Base-by-base conservation (phyloP, 2,329 filamentous ascomycete species). In the Aschersonia sp. region DNA sequence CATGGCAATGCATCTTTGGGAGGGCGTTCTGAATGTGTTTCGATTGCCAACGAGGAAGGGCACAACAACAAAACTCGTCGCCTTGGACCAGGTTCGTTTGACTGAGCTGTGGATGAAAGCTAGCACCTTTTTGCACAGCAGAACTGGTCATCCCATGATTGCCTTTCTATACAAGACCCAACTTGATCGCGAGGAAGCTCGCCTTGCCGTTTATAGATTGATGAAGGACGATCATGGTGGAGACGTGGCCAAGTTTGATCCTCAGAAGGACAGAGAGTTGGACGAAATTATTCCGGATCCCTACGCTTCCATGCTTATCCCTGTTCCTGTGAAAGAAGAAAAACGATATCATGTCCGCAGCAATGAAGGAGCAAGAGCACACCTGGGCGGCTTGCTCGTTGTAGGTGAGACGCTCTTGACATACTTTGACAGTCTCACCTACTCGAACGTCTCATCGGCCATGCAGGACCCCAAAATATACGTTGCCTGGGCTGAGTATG, bases 401-500 rank as follows among this genome's bases (percentile, higher is more conserved):
- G 73, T 90, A 6, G 84, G 85, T 22, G 85, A 89, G 65, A 94
- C 86, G 0, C 80, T 81, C 2, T 76, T 98, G 49, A 78, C 83
- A 7, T 97, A 97, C 61, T 81, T 92, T 50, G 85, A 95, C 57
- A 85, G 87, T 50, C 73, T 84, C 35, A 85, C 73, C 22, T 81
- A 83, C 52, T 75, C 79, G 35, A 74, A 73, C 10, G 74, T 87
- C 10, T 77, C 81, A 14, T 73, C 80, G 7, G 67, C 73, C 0
- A 66, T 95, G 2, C 71, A 78, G 1, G 81, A 90, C 48, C 77
- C 88, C 1, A 87, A 84, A 3, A 82, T 95, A 37, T 97, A 94
- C 55, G 83, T 92, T n/a, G 81, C 87, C 2, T 98, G 90, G 89
- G 84, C 85, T 52, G 79, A 83, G 56, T 81, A 92, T 46, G 86